phyloP scores from a whole-genome alignment of 352 stramenopile genomes.

The Phytophthora europaea region DNA sequence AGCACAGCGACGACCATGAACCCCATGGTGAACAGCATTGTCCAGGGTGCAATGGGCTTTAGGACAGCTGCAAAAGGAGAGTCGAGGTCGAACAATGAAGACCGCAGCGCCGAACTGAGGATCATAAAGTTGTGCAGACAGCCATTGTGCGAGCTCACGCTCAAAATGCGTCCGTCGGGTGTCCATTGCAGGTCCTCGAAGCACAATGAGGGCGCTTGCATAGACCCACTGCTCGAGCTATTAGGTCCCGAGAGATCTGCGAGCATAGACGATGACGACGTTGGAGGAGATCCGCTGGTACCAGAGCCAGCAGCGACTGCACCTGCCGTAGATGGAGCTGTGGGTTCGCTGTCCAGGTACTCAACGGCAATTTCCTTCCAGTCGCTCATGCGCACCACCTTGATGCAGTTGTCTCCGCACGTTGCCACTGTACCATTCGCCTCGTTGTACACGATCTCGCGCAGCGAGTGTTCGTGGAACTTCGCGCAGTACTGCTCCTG shows the following conservation, averaged over 20 bases:
- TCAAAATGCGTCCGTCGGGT: conserved; percentile 92
- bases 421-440: conserved; percentile 89
- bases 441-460: conserved; percentile 85
- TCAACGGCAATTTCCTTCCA: conserved; percentile 91
- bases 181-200: conserved; percentile 90
- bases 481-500: conserved; percentile 90
- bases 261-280: conserved; percentile 34
- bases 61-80: conserved; percentile 65
- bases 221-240: conserved; percentile 30
- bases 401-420: conserved; percentile 90
- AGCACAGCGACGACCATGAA: conserved; percentile 62
- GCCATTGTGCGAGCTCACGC: conserved; percentile 83
- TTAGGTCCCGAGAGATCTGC: conserved; percentile 34
- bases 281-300: conserved; percentile 22
- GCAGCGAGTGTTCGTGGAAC: conserved; percentile 82
- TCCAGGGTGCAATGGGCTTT: conserved; percentile 70
- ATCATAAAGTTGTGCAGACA: conserved; percentile 94
- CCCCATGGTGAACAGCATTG: conserved; percentile 69
- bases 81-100: conserved; percentile 70
- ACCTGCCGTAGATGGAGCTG: conserved; percentile 27
- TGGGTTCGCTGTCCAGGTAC: conserved; percentile 69
- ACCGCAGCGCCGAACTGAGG: conserved; percentile 66
- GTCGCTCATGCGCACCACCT: conserved; percentile 93
- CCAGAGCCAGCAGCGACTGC: conserved; percentile 9
- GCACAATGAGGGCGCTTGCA: conserved; percentile 45